Base-by-base conservation (phyloP, 2,329 filamentous ascomycete genomes). In the Colletotrichum chlorophyti region DNA sequence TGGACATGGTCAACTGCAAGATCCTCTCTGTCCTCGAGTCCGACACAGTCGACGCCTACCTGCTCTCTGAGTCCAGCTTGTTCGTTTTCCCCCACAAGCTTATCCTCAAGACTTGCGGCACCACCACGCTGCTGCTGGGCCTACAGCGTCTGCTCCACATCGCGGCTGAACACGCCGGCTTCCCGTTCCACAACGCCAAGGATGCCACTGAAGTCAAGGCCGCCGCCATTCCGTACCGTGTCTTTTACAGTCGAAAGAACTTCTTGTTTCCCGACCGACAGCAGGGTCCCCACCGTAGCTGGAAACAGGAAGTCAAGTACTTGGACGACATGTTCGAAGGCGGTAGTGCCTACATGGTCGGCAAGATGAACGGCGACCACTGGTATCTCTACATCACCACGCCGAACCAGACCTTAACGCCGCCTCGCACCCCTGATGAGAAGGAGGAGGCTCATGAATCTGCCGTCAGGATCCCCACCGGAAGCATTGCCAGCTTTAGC, bases 51-150 rank as follows among this genome's bases (percentile, higher is more conserved):
- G 95, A 99, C 71, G 94, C 95, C 64, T 99, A 99, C 72, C 86
- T 99, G 6, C 83, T 99, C 53, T 99, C 95, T 63, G 95, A 99
- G 79, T 98, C 95, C 35, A 98, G 95, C 90, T 97, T 99, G 93
- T 99, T 99, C 73, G 92, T 99, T 67, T 99, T 97, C 76, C 93
- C 93, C n/a, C 95, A 99, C 85, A 99, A 99, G 83, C 85, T 99
- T 64, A 97, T 99, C 61, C 82, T 99, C 65, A 99, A 99, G 85
- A 99, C 95, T 7, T 99, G 95, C 70, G 95, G 95, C 60, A 99
- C 95, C 21, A 99, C 95, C 12, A 99, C 95, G 3, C 80, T 99
- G 50, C 85, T 99, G 6, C 89, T 91, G 43, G 95, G 95, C 17
- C 83, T 99, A 41, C 91, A 92, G 65, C 91, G 92, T 65, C 89